Evolutionary conservation across 495 filamentous ascomycete genomes (phyloP).

Genomic region (Neurospora sp.): DNA sequence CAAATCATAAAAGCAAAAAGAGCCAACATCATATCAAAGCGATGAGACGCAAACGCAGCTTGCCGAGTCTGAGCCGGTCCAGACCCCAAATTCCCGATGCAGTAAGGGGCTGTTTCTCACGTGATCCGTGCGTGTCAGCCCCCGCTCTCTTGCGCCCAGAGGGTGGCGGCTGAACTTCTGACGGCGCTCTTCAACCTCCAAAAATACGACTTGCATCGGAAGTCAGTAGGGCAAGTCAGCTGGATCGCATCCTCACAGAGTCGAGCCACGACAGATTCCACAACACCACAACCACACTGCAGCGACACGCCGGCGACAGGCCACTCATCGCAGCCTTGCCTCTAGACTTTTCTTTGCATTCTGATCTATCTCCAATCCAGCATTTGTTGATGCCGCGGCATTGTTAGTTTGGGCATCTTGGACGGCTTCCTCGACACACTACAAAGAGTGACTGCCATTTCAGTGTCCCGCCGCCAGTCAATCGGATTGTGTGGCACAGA

Average conservation of each 20-base stretch:
- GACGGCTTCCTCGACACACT: background rate
- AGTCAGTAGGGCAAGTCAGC: background rate
- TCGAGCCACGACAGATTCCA: background rate
- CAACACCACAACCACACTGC: background rate
- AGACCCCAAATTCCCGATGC: background rate
- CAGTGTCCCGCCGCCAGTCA: background rate
- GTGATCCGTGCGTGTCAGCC: constrained; percentile 9
- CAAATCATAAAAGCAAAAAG: background rate
- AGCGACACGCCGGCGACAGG: background rate
- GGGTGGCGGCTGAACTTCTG: constrained; percentile 4
- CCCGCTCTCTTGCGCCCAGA: constrained; percentile 1
- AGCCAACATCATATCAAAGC: background rate
- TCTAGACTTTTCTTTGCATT: background rate
- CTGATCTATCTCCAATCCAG: background rate
- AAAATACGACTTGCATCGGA: background rate
- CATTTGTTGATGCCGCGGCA: background rate
- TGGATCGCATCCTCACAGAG: background rate
- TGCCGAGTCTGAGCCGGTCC: background rate
- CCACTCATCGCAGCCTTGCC: background rate
- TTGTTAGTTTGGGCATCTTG: background rate
- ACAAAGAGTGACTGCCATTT: background rate
- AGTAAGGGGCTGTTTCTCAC: constrained; percentile 4
- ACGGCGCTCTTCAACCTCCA: constrained; percentile 7
- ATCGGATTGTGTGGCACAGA: background rate
- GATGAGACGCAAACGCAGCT: background rate